Evolutionary conservation across 805 yeast species (phyloP).

Genomic region (Candida nonsorbophila): DNA sequence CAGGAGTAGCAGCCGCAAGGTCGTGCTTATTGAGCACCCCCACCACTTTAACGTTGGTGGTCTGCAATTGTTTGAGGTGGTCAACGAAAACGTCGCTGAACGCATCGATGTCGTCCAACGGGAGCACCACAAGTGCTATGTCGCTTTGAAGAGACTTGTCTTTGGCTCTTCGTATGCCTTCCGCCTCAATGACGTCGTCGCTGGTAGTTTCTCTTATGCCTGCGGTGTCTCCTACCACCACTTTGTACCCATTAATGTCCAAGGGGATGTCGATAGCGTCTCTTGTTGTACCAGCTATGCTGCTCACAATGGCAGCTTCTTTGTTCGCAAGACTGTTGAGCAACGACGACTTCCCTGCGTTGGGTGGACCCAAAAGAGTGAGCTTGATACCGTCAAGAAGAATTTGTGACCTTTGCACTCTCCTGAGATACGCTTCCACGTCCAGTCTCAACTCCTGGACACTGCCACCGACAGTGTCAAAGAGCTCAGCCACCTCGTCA

Average conservation of each 20-base stretch:
- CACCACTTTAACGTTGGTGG: conserved; percentile 25
- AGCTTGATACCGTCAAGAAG: conserved; percentile 68
- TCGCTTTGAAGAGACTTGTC: conserved; percentile 57
- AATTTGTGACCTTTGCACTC: conserved; percentile 54
- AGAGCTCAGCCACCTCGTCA: conserved; percentile 53
- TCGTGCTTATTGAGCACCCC: conserved; percentile 61
- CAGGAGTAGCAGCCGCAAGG: conserved; percentile 18
- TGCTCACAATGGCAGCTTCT: conserved; percentile 88
- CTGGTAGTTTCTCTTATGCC: conserved; percentile 58
- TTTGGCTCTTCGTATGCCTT: conserved; percentile 80
- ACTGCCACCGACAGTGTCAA: conserved; percentile 43
- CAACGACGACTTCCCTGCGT: conserved; percentile 92
- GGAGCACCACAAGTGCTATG: conserved; percentile 60
- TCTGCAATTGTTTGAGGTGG: conserved; percentile 30
- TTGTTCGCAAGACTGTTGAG: conserved; percentile 70
- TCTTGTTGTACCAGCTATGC: conserved; percentile 90
- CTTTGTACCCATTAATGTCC: conserved; percentile 79
- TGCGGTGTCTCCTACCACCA: conserved; percentile 87
- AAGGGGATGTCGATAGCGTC: conserved; percentile 79
- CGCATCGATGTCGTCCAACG: conserved; percentile 29
- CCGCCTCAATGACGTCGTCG: conserved; percentile 59
- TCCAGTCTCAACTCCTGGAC: conserved; percentile 40
- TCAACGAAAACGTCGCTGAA: conserved; percentile 29
- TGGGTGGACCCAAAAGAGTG: conserved; percentile 84
- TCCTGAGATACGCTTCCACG: conserved; percentile 38